Evolutionary conservation across 371 early-diverging fungal species (phyloP).

Genomic region (Zychaea mexicana): DNA sequence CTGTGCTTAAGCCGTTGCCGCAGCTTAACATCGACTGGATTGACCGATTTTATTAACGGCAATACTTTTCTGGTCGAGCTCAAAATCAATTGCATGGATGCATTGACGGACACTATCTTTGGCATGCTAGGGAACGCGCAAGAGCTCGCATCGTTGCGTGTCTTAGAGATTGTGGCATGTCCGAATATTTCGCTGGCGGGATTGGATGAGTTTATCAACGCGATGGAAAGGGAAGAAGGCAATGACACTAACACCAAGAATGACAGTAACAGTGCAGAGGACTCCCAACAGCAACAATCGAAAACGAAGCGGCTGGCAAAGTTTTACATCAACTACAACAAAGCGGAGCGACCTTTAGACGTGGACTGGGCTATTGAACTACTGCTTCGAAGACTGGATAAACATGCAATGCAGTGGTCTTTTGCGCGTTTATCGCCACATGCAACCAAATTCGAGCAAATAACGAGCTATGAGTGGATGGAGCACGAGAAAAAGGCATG

Average conservation of each 20-base stretch:
- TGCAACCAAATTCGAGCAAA: background rate
- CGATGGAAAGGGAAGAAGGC: background rate
- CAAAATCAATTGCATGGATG: background rate
- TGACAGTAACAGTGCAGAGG: background rate
- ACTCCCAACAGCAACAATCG: background rate
- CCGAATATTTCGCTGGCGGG: background rate
- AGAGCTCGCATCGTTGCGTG: background rate
- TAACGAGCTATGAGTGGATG: background rate
- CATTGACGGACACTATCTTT: background rate
- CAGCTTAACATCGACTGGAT: background rate
- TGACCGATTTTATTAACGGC: background rate
- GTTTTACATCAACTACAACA: background rate
- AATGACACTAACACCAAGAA: no score
- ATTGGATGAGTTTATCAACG: background rate
- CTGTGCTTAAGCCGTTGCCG: background rate
- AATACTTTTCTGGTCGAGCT: background rate
- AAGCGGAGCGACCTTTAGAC: background rate
- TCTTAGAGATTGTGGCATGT: background rate
- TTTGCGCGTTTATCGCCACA: background rate
- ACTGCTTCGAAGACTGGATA: background rate
- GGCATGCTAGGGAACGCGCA: background rate
- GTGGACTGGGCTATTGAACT: constrained; percentile 2
- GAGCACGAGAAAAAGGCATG: background rate
- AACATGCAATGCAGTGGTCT: background rate
- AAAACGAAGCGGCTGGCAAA: background rate